Conservation (phyloP, 2,329 filamentous ascomycete genomes). For the Colletotrichum navitas region DNA sequence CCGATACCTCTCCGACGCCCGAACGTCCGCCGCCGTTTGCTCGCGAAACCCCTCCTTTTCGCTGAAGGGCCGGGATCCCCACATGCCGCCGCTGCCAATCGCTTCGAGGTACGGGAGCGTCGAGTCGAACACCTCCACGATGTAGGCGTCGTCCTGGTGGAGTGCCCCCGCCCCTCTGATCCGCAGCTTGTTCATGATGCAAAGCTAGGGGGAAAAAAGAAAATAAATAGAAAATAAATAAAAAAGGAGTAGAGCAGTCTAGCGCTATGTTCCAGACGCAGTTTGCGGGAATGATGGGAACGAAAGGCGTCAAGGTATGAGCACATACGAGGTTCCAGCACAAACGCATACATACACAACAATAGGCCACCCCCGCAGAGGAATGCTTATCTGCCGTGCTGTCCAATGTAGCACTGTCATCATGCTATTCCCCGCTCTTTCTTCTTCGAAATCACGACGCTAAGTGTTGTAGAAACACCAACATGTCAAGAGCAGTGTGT, state of each 20-base stretch:
- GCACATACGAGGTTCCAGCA: not conserved
- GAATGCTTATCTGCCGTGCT: no score
- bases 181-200: constrained; percentile 20
- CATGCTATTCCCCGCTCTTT: not conserved
- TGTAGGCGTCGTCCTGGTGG: constrained; percentile 48
- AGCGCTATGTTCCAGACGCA: not conserved
- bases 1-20: constrained; percentile 46
- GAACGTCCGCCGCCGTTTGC: constrained; percentile 43
- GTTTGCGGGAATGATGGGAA: not conserved
- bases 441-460: not conserved
- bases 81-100: constrained; percentile 48
- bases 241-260: not conserved
- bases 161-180: constrained; percentile 45
- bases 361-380: not conserved
- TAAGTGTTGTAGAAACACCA: not conserved
- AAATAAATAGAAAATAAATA: no score
- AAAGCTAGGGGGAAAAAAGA: not conserved
- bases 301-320: not conserved
- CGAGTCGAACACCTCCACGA: constrained; percentile 49
- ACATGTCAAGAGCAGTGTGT: not conserved
- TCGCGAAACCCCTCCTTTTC: constrained; percentile 44
- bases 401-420: not conserved
- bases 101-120: constrained; percentile 47
- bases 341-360: not conserved
- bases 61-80: constrained; percentile 47